phyloP scores from a whole-genome alignment of 2,329 filamentous ascomycete genomes.

The Diaporthe longicolla region DNA sequence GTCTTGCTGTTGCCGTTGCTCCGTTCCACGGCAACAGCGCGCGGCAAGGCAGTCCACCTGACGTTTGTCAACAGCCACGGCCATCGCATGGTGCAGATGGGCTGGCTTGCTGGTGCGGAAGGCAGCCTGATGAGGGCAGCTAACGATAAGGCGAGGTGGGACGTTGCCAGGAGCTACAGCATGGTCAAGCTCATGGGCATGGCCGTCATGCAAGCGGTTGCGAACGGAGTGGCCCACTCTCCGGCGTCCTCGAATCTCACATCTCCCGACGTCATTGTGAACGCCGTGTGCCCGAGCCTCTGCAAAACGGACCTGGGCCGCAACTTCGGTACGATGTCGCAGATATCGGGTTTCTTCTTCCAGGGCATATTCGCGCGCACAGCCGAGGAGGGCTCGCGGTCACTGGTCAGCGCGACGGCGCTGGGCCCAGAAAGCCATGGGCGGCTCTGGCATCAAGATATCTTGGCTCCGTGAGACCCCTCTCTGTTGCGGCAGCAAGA shows the following conservation, averaged over 20 bases:
- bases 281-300: constrained; percentile 22
- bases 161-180: not conserved
- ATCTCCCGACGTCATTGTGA: not conserved
- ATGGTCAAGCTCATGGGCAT: constrained; percentile 28
- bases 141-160: constrained; percentile 7
- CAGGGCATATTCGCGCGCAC: constrained; percentile 26
- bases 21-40: constrained; percentile 3
- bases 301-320: constrained; percentile 32
- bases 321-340: not conserved
- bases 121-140: constrained; percentile 22
- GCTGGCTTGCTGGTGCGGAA: not conserved
- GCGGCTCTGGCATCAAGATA: constrained; percentile 29
- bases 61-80: constrained; percentile 34
- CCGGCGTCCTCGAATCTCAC: not conserved
- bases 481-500: no score
- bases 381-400: constrained; percentile 28
- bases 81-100: constrained; percentile 20
- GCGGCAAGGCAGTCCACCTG: constrained; percentile 12
- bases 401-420: constrained; percentile 24
- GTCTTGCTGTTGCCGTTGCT: constrained; percentile 26
- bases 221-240: not conserved
- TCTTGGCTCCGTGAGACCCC: constrained; percentile 15
- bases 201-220: not conserved
- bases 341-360: not conserved
- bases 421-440: constrained; percentile 33